phyloP scores from a whole-genome alignment of 768 basidiomycete genomes.

The Podaxis mareebaensis region DNA sequence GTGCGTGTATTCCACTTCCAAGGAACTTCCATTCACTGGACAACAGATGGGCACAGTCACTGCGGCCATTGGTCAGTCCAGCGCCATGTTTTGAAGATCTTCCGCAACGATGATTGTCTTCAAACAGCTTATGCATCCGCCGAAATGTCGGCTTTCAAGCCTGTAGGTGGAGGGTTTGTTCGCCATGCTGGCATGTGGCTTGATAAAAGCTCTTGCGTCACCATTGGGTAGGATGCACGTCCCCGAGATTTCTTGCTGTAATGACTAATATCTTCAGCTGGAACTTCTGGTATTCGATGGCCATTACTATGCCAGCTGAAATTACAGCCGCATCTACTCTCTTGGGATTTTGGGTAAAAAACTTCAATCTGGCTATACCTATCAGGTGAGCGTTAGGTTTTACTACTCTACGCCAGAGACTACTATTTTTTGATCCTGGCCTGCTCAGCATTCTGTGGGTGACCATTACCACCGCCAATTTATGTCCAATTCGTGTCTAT shows the following conservation, averaged over 20 bases:
- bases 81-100: neutral
- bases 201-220: slow-evolving; percentile 36
- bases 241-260: neutral
- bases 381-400: slow-evolving; percentile 22
- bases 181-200: slow-evolving; percentile 53
- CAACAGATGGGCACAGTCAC: slow-evolving; percentile 33
- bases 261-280: slow-evolving; percentile 21
- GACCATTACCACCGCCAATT: slow-evolving; percentile 34
- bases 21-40: neutral
- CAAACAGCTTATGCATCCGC: slow-evolving; percentile 31
- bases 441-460: slow-evolving; percentile 30
- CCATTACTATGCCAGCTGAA: slow-evolving; percentile 48
- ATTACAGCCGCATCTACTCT: slow-evolving; percentile 53
- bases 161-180: slow-evolving; percentile 56
- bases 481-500: slow-evolving; percentile 44
- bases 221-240: slow-evolving; percentile 25
- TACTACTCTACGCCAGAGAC: neutral
- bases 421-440: neutral
- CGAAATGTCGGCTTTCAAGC: slow-evolving; percentile 62
- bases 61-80: slow-evolving; percentile 27
- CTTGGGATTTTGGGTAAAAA: slow-evolving; percentile 37
- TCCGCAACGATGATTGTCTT: neutral
- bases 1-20: slow-evolving; percentile 23
- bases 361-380: slow-evolving; percentile 24
- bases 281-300: slow-evolving; percentile 46